A percentile compares a stretch with the other conserved stretches of the same genome.
Evolutionary conservation across 208 protist species (phyloP).

Genomic region (Trypanosoma platydactyli): DNA sequence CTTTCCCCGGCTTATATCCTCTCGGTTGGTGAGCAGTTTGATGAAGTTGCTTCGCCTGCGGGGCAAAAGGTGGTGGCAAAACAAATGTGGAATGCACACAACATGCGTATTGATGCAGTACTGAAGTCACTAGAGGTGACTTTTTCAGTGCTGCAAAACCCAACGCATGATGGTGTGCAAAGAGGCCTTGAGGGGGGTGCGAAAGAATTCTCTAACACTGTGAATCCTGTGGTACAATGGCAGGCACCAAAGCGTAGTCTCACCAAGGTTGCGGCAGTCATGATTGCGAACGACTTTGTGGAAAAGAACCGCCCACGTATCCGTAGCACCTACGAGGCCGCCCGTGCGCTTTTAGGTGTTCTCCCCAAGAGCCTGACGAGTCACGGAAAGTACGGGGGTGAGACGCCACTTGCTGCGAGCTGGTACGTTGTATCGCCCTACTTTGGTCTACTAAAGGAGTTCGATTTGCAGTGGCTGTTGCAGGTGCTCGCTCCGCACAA

Average conservation of each 20-base stretch:
- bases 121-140: conserved; percentile 40
- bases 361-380: conserved; percentile 70
- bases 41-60: conserved; percentile 33
- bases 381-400: conserved; percentile 73
- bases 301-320: conserved; percentile 74
- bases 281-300: conserved; percentile 82
- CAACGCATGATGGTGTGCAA: conserved; percentile 46
- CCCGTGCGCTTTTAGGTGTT: conserved; percentile 65
- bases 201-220: background rate
- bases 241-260: conserved; percentile 41
- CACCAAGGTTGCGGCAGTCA: conserved; percentile 60
- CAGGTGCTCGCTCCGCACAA: conserved; percentile 45
- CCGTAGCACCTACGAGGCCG: conserved; percentile 63
- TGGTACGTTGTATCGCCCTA: conserved; percentile 85
- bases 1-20: conserved; percentile 27
- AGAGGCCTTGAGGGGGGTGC: conserved; percentile 34
- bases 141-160: conserved; percentile 53
- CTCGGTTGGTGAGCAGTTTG: conserved; percentile 28
- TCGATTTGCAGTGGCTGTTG: conserved; percentile 79
- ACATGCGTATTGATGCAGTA: conserved; percentile 38
- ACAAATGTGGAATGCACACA: conserved; percentile 35
- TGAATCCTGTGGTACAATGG: conserved; percentile 26
- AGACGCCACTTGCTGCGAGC: conserved; percentile 68
- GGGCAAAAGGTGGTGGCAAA: conserved; percentile 28
- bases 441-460: conserved; percentile 84